These are phyloP conservation scores for Gigaspora rosea DNA, from an alignment of 192 early-diverging fungal species.

Conservation along the genomic window DNA sequence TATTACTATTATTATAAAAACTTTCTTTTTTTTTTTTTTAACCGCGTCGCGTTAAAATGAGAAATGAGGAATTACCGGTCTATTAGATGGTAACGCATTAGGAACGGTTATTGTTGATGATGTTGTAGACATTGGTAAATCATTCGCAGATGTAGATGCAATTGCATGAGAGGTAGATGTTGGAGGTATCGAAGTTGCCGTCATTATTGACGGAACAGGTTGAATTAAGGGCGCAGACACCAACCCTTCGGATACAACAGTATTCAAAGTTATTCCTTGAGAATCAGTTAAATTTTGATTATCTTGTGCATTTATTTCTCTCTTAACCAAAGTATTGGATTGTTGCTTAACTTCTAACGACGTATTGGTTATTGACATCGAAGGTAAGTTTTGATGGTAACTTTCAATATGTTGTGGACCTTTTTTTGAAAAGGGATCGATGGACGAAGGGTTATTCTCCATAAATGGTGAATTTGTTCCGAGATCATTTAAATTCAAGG, in stretches of 20 bases:
- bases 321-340: not conserved
- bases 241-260: not conserved
- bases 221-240: not conserved
- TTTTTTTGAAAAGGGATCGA: not conserved
- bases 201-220: not conserved
- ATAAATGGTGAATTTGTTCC: not conserved
- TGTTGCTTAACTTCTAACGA: not conserved
- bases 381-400: not conserved
- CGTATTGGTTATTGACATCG: not conserved
- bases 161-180: not conserved
- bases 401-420: not conserved
- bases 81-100: not conserved
- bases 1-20: not conserved
- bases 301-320: not conserved
- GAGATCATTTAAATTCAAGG: not conserved
- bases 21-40: not conserved
- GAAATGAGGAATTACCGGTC: not conserved
- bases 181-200: not conserved
- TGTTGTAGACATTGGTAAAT: not conserved
- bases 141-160: not conserved
- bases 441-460: not conserved
- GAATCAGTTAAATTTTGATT: not conserved
- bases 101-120: not conserved
- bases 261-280: not conserved
- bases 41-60: not conserved